Base-by-base conservation (phyloP, 768 basidiomycete genomes). In the Psilocybe subaeruginosa region DNA sequence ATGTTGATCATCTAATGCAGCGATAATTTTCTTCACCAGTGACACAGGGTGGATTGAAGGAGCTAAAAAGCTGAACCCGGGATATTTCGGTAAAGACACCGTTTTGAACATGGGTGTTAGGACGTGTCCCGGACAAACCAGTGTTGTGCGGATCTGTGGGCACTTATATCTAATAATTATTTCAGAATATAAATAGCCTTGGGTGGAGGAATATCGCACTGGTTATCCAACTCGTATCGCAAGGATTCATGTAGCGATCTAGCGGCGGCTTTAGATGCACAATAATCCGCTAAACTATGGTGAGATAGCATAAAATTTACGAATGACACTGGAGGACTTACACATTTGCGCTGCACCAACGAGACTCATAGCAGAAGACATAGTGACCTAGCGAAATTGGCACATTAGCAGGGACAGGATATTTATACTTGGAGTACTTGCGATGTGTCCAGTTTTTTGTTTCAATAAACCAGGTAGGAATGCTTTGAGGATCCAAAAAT, bases 401-500 rank as follows among this genome's bases (percentile, higher is more conserved):
- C 49, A 62, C 55, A 56, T 61, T 60, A 72, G 48, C 56, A 63
- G 45, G 19, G 8, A 51, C 31, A 49, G 19, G n/a, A 30, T 50
- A 52, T 56, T 46, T 52, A 69, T 1, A 50, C 37, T 49, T 41
- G 23, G 58, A 50, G 31, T 47, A 77, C 88, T 50, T 72, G 92
- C 93, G 61, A 99, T 86, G 70, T 99, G 97, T 0, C 97, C 97
- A 2, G 76, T 74, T 53, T 91, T 91, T 39, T 77, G 77, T 69
- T 84, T 85, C 55, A 99, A 79, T 86, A 99, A 90, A 30, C 82
- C 81, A 6, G 97, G 97, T 27, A 99, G 80, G 82, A 99, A 99
- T 0, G 92, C 91, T 69, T 97, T 95, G 62, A 97, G 73, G 3
- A 87, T 91, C 91, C 93, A 97, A 73, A 93, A 99, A 72, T 97